phyloP scores from a whole-genome alignment of 2,329 filamentous ascomycete species.

The Aquanectria penicillioides region DNA sequence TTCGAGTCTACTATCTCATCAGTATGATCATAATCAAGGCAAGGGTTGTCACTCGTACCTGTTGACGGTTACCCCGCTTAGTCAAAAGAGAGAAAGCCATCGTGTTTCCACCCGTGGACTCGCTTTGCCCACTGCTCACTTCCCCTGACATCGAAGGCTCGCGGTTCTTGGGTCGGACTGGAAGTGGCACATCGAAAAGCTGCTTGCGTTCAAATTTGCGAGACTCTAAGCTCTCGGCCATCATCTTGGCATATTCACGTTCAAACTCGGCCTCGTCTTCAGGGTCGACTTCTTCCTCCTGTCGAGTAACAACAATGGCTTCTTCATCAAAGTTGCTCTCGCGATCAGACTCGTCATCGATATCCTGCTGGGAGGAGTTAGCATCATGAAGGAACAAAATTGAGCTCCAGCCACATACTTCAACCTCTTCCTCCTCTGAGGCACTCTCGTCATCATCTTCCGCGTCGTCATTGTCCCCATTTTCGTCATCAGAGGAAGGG shows the following conservation, averaged over 20 bases:
- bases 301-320: constrained; percentile 88
- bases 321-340: constrained; percentile 83
- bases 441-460: constrained; percentile 70
- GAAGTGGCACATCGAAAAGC: constrained; percentile 96
- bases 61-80: constrained; percentile 94
- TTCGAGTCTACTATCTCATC: constrained; percentile 74
- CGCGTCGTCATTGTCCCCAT: constrained; percentile 72
- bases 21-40: not conserved
- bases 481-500: constrained; percentile 80
- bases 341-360: constrained; percentile 58
- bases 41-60: constrained; percentile 63
- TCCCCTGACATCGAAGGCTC: constrained; percentile 57
- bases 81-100: constrained; percentile 98
- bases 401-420: constrained; percentile 50
- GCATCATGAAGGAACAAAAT: not conserved
- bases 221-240: constrained; percentile 96
- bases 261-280: constrained; percentile 98
- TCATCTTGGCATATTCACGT: constrained; percentile 96
- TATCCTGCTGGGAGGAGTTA: constrained; percentile 51
- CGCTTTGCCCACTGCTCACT: constrained; percentile 34
- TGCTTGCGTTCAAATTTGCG: constrained; percentile 96
- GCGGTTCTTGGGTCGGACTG: constrained; percentile 78
- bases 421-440: constrained; percentile 67
- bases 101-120: constrained; percentile 57
- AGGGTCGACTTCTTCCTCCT: constrained; percentile 89